Evolutionary conservation across 257 asterid genomes (phyloP), one percentile per base, ranked within the genome.

Genomic region (Nicotiana obtusifolia): DNA sequence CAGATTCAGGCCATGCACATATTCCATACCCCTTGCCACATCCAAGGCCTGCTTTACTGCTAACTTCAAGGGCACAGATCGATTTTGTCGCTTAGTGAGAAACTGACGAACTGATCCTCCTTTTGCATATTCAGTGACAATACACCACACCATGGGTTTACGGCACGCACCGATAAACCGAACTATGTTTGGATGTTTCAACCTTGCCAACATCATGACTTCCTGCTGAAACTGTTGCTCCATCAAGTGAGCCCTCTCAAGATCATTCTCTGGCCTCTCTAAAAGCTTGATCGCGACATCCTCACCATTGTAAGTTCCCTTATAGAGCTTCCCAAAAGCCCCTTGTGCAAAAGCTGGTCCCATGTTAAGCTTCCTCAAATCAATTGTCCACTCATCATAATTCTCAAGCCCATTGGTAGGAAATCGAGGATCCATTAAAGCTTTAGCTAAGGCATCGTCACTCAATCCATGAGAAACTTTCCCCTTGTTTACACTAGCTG

Each of bases 31-130:
- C 84, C 97, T 90, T 0, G 99, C 99, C 24, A 96, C 99, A 87
- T 94, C 99, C 84, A 96, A 87, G 37, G 99, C 99, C 93, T 95
- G 99, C 95, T 94, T 95, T 35, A 95, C 98, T 19, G 99, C 99
- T 90, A 94, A 85, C 84, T 91, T 95, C 90, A 95, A 77, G 20
- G 99, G 98, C 84, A 94, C 99, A 16, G 97, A 85, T 71, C 97
- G 91, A 83, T 95, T 95, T 88, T 88, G 92, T 64, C 99, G 81
- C 89, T 88, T 94, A 28, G 92, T 87, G 90, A 95, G 88, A 85
- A 92, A 95, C 83, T 95, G 98, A 37, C 98, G 93, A 41, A 95
- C 95, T 1, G 99, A 95, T 35, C 99, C 99, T 59, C 99, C 99
- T 85, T 95, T 95, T 9, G 99, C 99, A 80, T 95, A 95, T 82